phyloP scores from a whole-genome alignment of 2,329 filamentous ascomycete genomes.

The Talaromyces atroroseus region DNA sequence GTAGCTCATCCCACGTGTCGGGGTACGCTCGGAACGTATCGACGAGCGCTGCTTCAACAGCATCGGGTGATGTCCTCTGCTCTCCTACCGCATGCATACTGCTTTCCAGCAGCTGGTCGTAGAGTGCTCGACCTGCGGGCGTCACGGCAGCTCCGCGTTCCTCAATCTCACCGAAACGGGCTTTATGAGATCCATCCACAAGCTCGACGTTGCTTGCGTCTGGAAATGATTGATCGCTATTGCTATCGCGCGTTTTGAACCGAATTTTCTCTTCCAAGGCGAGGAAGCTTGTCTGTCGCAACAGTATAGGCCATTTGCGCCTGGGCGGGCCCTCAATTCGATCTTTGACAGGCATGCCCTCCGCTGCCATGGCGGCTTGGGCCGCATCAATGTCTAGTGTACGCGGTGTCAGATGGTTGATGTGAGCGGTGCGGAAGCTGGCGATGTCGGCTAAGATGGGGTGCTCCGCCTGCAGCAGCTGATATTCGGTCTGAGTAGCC shows the following conservation, averaged over 20 bases:
- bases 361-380: slow-evolving; percentile 39
- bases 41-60: slow-evolving; percentile 20
- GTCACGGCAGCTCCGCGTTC: slow-evolving; percentile 50
- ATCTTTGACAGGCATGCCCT: slow-evolving; percentile 43
- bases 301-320: slow-evolving; percentile 42
- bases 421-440: slow-evolving; percentile 41
- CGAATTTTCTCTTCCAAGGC: slow-evolving; percentile 46
- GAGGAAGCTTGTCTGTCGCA: slow-evolving; percentile 52
- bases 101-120: slow-evolving; percentile 40
- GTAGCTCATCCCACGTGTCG: slow-evolving; percentile 38
- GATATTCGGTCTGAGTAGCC: slow-evolving; percentile 40
- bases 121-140: slow-evolving; percentile 39
- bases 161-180: slow-evolving; percentile 51
- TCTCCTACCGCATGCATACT: slow-evolving; percentile 17
- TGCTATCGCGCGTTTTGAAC: slow-evolving; percentile 28
- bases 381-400: slow-evolving; percentile 46
- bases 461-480: slow-evolving; percentile 38
- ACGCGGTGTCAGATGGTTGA: slow-evolving; percentile 51
- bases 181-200: slow-evolving; percentile 40
- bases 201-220: neutral
- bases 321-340: slow-evolving; percentile 49
- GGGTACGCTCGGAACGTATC: slow-evolving; percentile 36
- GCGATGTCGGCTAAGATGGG: slow-evolving; percentile 48
- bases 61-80: slow-evolving; percentile 11
- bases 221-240: neutral